These are phyloP conservation scores for Penicillium dipodomyicola DNA, from an alignment of 495 filamentous ascomycete species.

Conservation along the genomic window DNA sequence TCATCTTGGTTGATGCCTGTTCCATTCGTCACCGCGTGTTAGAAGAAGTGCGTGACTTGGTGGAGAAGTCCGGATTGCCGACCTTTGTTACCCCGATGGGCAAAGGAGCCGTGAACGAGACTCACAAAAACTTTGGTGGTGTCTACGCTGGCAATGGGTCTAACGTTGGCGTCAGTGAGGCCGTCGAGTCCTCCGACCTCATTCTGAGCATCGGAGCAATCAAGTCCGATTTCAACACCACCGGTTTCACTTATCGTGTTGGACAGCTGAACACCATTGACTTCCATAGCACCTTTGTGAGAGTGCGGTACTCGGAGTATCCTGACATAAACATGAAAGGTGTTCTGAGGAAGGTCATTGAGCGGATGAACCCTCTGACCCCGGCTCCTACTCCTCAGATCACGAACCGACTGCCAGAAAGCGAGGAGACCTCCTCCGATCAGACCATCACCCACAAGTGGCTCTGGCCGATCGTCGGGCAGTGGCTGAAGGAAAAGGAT, in stretches of 20 bases:
- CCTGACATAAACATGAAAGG: constrained; percentile 82
- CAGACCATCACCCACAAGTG: constrained; percentile 75
- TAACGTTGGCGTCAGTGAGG: constrained; percentile 63
- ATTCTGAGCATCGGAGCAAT: constrained; percentile 82
- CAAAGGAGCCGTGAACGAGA: constrained; percentile 83
- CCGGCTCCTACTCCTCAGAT: constrained; percentile 40
- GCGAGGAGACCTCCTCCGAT: constrained; percentile 45
- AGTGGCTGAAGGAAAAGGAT: constrained; percentile 73
- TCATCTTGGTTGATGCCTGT: constrained; percentile 90
- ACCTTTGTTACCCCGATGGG: constrained; percentile 92
- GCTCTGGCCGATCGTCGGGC: constrained; percentile 80
- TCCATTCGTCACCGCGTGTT: constrained; percentile 77
- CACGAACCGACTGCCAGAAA: constrained; percentile 56
- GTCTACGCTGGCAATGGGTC: constrained; percentile 86
- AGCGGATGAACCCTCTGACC: constrained; percentile 57
- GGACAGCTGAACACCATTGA: constrained; percentile 83
- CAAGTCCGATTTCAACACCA: constrained; percentile 87
- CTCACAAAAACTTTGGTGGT: constrained; percentile 70
- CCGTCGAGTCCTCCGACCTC: constrained; percentile 77
- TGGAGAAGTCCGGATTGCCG: constrained; percentile 72
- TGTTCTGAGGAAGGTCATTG: constrained; percentile 72
- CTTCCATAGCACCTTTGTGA: constrained; percentile 75
- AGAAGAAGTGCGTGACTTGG: constrained; percentile 72
- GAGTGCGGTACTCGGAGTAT: constrained; percentile 78
- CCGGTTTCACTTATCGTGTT: constrained; percentile 82